Base-by-base conservation (phyloP, 371 early-diverging fungal species). In the Actinomucor elegans region DNA sequence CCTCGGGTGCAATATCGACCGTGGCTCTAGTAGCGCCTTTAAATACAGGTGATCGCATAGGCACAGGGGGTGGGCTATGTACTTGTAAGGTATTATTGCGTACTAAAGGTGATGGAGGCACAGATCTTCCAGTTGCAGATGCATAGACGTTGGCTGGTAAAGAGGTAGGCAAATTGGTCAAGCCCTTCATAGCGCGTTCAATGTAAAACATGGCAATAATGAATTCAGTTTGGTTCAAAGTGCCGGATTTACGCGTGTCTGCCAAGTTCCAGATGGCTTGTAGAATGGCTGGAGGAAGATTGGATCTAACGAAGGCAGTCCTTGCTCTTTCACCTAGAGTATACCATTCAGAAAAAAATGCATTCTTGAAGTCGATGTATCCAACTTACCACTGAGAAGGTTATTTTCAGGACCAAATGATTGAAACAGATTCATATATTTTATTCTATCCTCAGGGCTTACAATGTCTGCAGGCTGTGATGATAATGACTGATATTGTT, bases 141-240 rank as follows among this genome's bases (percentile, higher is more conserved):
- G 79, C 75, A 53, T 84, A 77, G 12, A 90, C 59, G 9, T 73
- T 61, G 3, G 75, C 61, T 5, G 93, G 88, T 9, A 87, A 71
- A 0, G 73, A 53, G 0, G 69, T 23, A 4, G 93, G 93, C 18
- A 90, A 61, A 20, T 64, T 61, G 9, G 62, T 53, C 27, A 70
- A 56, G 14, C 75, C 75, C 46, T 80, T 83, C 87, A 90, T 84
- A 1, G 80, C 69, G n/a, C 77, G 75, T 21, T 86, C 75, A 24
- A 91, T 80, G 57, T 85, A 88, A 66, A 87, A 82, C 93, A 92
- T 92, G 15, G 91, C 91, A 41, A 91, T 85, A 11, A 86, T 83
- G 58, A 92, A 92, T 58, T 88, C 89, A 0, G 84, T 76, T 35
- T 86, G 77, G 35, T 88, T 82, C 23, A 92, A 57, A 24, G 79